Evolutionary conservation across 768 basidiomycete species (phyloP), one percentile per base, ranked within the genome.

Genomic region (Hericium coralloides): DNA sequence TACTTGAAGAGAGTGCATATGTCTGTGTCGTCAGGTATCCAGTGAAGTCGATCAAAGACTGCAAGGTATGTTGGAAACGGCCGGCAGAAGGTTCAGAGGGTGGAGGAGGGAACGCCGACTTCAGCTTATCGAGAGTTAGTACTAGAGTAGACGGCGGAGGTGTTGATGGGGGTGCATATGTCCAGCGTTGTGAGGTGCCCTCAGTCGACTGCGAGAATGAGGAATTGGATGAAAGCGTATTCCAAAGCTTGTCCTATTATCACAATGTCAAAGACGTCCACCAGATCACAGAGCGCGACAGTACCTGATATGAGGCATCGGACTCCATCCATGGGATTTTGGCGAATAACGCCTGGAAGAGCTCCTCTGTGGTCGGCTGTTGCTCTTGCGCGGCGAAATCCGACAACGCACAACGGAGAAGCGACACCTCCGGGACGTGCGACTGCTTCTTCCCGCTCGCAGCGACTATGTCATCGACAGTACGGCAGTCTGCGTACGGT

Each of bases 1-100:
- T 55, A 37, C 55, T 25, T 31, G 60, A 59, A 10, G 66, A 60
- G 12, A 79, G 74, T 31, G 76, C 65, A 64, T 89, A 91, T 2
- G 86, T 79, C 61, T 89, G 85, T 9, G 85, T 78, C 57, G 85
- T 84, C 64, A 92, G 79, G 67, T 88, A 89, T 5, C 89, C 89
- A 0, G 89, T 91, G 59, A 92, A 78, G 63, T 88, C 84, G 2
- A 84, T 77, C 39, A 90, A 74, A 0, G 79, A 67, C 65, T 89
- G 79, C 7, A 90, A 71, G 10, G 83, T 83, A 63, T 82, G 77
- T 62, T 87, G 85, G 64, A 75, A 74, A 7, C 76, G 72, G 47
- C 69, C 75, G 23, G 68, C 48, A 25, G 56, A 37, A 10, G 38
- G 55, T 49, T 52, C 61, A 25, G 52, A 55, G 25, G 31, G 54